Evolutionary conservation across 805 yeast species (phyloP), one percentile per base, ranked within the genome.

Genomic region (Pichia manshurica): DNA sequence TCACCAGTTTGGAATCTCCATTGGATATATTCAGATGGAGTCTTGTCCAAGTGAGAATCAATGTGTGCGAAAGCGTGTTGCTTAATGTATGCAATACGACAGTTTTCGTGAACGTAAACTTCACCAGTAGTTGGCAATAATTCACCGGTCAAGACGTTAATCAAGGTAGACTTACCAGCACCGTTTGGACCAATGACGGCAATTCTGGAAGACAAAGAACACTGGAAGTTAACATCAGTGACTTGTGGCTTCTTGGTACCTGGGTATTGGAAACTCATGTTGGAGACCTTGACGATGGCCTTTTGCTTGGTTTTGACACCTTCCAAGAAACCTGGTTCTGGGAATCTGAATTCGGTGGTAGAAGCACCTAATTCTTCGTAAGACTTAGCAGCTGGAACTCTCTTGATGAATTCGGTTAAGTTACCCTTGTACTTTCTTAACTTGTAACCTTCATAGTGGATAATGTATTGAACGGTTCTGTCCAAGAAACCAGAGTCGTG

Each of bases 1-100:
- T 93, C 99, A 90, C 99, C 99, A 71, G 99, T 93, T 81, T 93
- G 99, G 97, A 91, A 93, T 85, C 99, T 93, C 99, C 99, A 93
- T 81, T 93, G 99, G 66, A 93, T 93, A 81, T 93, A 93, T 81
- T 93, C 99, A 67, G 97, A 89, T 70, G 99, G 99, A 69, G 99
- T 93, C 83, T 86, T 87, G 83, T 93, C 99, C 73, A 91, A 82
- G 73, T 93, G 99, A 71, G 86, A 82, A 76, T 95, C 99, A 68
- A 93, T 91, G 76, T 93, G 99, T 59, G 98, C 98, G 71, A 93
- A 93, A 74, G 99, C 99, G 75, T 95, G 99, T 80, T 93, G 99
- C 81, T 93, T 93, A 67, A 93, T 90, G 93, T 93, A 93, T 69
- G 98, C 99, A 68, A 93, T 93, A 85, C 99, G 96, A 81, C 95